phyloP scores from a whole-genome alignment of 2,329 filamentous ascomycete species.

The Sarocladium oryzae region DNA sequence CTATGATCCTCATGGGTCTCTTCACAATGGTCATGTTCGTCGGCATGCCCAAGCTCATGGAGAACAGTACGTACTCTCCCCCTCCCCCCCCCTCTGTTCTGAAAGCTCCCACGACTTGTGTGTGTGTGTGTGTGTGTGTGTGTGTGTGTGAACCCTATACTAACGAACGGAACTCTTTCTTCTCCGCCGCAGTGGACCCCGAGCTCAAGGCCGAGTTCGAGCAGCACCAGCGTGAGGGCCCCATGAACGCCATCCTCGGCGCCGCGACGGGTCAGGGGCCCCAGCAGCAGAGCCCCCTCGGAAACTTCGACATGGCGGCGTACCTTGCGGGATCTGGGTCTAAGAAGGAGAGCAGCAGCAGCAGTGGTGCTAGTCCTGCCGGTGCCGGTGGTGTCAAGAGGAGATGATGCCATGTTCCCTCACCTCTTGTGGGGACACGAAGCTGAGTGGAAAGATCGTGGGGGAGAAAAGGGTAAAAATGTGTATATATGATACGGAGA shows the following conservation, averaged over 20 bases:
- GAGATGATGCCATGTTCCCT: no score
- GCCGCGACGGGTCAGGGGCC: constrained; percentile 17
- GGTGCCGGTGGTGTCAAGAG: constrained; percentile 32
- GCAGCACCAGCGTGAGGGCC: constrained; percentile 73
- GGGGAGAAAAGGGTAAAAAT: background rate
- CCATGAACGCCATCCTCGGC: constrained; percentile 36
- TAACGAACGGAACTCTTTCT: no score
- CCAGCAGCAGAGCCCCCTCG: constrained; percentile 35
- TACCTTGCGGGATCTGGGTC: constrained; percentile 51
- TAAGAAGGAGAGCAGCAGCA: constrained; percentile 31
- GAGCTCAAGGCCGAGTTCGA: constrained; percentile 91
- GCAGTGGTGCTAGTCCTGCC: constrained; percentile 17
- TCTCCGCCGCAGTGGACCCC: constrained; percentile 69
- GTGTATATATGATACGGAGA: background rate
- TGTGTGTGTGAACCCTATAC: no score
- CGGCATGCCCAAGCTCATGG: constrained; percentile 90
- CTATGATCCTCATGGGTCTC: constrained; percentile 91
- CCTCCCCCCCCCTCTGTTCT: background rate
- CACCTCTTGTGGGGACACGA: no score
- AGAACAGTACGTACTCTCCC: constrained; percentile 68
- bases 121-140: no score
- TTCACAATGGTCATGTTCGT: constrained; percentile 78
- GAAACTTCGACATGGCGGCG: constrained; percentile 55
- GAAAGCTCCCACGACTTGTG: no score
- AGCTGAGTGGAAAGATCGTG: background rate